A percentile compares a stretch with the other conserved stretches of the same genome.
phyloP scores from a whole-genome alignment of 441 rosid species.

The Kokia cookei region DNA sequence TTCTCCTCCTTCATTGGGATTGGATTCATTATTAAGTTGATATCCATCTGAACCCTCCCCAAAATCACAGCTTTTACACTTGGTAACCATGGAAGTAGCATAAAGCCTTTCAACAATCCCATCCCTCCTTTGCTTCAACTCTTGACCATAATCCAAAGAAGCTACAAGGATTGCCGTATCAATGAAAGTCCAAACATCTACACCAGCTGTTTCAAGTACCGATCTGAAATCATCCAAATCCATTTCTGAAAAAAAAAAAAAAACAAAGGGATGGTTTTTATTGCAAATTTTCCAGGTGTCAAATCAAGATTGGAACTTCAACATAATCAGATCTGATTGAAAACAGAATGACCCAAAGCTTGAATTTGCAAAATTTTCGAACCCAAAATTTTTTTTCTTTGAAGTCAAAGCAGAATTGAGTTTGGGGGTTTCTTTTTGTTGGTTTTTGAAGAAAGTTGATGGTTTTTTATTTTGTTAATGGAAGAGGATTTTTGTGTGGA shows the following conservation, averaged over 20 bases:
- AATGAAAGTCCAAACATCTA: conserved; percentile 63
- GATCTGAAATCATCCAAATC: conserved; percentile 65
- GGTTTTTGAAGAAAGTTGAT: neutral
- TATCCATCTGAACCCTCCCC: conserved; percentile 26
- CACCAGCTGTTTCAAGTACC: conserved; percentile 46
- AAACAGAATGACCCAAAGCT: neutral
- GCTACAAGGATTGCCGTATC: conserved; percentile 63
- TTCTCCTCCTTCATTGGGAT: conserved; percentile 2
- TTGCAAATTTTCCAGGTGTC: neutral
- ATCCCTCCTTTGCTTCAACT: conserved; percentile 52
- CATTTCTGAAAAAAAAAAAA: conserved; percentile 17
- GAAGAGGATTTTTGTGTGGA: neutral
- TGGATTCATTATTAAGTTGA: conserved; percentile 24
- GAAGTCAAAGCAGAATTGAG: neutral
- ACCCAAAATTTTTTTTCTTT: neutral
- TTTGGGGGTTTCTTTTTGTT: neutral
- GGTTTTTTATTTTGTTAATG: neutral
- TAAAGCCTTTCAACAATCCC: conserved; percentile 54
- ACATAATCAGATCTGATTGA: conserved; percentile 8
- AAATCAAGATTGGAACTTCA: neutral
- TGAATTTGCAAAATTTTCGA: neutral
- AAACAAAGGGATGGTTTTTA: neutral
- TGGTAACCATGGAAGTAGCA: conserved; percentile 42
- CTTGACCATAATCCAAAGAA: conserved; percentile 37
- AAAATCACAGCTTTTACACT: conserved; percentile 61